Evolutionary conservation across 139 green algal species (phyloP).

Genomic region (Gonium pectorale): DNA sequence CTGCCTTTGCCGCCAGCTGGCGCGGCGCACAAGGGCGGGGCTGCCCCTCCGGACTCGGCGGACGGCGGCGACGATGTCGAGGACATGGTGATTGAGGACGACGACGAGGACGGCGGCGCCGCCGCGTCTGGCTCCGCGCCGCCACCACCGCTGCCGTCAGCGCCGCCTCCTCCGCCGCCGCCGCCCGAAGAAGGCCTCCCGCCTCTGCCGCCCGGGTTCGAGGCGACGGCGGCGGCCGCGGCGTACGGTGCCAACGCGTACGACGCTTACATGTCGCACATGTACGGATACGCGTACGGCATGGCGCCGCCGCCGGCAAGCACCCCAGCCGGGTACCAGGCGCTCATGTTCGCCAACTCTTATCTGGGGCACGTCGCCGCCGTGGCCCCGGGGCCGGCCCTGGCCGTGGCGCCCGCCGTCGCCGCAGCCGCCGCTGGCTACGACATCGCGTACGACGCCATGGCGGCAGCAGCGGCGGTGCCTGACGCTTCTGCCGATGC

Average conservation of each 20-base stretch:
- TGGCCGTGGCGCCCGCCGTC: no score
- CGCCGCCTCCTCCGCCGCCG: no score
- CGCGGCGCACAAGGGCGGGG: no score
- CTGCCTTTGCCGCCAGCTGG: background rate
- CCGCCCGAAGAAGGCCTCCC: background rate
- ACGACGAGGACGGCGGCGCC: background rate
- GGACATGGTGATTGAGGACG: conserved; percentile 31
- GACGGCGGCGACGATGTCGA: background rate
- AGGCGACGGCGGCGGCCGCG: background rate
- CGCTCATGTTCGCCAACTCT: conserved; percentile 17
- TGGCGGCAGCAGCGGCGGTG: background rate
- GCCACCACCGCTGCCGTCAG: background rate
- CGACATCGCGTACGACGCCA: no score
- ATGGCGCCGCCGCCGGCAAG: conserved; percentile 25
- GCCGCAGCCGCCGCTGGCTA: no score
- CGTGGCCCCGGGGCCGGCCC: no score
- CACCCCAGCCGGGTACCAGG: conserved; percentile 23
- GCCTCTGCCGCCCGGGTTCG: conserved; percentile 26
- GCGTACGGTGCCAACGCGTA: background rate
- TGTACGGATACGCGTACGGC: conserved; percentile 46
- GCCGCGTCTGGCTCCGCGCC: background rate
- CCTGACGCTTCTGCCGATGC: no score
- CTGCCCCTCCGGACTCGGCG: no score
- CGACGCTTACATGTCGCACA: conserved; percentile 19
- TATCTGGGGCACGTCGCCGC: conserved; percentile 15